A percentile compares a stretch with the other conserved stretches of the same genome.
phyloP scores from a whole-genome alignment of 176 grass and related monocot genomes.

The Cenchrus americanus region DNA sequence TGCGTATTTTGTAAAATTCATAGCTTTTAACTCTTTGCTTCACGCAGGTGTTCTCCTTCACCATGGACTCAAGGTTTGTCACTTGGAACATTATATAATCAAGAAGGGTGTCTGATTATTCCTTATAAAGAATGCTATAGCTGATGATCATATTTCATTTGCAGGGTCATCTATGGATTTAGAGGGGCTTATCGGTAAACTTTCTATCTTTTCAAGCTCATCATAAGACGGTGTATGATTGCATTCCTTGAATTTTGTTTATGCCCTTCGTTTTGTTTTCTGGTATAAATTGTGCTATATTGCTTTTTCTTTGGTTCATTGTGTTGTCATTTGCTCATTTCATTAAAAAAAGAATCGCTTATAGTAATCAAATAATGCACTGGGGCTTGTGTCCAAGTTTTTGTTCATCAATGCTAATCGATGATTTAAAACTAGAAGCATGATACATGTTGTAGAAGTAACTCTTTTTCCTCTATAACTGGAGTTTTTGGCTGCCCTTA shows the following conservation, averaged over 20 bases:
- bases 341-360: no score
- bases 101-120: neutral
- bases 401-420: no score
- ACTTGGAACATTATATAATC: neutral
- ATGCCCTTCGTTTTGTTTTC: neutral
- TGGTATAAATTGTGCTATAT: neutral
- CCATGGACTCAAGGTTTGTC: constrained; percentile 1
- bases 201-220: neutral
- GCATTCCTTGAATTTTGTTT: neutral
- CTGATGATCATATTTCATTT: constrained; percentile 4
- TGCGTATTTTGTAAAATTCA: neutral
- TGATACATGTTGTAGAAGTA: no score
- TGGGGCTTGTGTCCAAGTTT: no score
- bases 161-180: neutral
- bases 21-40: no score
- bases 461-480: no score
- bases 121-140: neutral
- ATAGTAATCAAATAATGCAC: no score
- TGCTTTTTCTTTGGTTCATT: neutral
- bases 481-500: no score
- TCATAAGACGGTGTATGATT: neutral
- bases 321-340: no score
- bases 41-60: neutral
- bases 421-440: no score
- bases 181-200: neutral